Evolutionary conservation across 345 rosid genomes (phyloP).

Genomic region (Limnanthes douglasii): DNA sequence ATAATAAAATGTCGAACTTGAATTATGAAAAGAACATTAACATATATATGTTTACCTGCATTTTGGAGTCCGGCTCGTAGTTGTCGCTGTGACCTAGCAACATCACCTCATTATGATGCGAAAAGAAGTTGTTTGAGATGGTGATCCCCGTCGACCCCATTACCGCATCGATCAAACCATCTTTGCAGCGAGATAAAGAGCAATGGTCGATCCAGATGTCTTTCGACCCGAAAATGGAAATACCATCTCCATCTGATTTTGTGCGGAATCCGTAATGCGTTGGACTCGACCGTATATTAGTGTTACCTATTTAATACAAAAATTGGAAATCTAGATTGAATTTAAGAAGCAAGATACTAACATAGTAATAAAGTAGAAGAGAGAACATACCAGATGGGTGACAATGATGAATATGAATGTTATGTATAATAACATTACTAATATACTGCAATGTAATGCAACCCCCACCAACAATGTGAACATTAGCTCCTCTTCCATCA

Average conservation of each 20-base stretch:
- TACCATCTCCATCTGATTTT: conserved; percentile 87
- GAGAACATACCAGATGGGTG: conserved; percentile 42
- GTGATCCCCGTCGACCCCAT: conserved; percentile 96
- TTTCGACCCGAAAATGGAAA: conserved; percentile 76
- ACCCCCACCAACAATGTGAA: conserved; percentile 87
- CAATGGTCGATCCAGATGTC: conserved; percentile 98
- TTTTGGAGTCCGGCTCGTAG: conserved; percentile 70
- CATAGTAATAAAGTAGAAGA: neutral
- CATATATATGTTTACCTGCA: conserved; percentile 37
- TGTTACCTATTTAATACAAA: conserved; percentile 24
- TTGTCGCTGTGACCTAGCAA: conserved; percentile 85
- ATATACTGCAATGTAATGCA: conserved; percentile 90
- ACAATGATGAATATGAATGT: conserved; percentile 83
- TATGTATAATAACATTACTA: conserved; percentile 81
- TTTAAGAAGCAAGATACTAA: neutral
- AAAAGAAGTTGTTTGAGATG: conserved; percentile 80
- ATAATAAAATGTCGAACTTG: neutral
- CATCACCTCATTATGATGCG: conserved; percentile 98
- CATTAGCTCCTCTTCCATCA: conserved; percentile 94
- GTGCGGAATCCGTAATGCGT: conserved; percentile 71
- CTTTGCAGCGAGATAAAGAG: conserved; percentile 77
- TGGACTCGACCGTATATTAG: conserved; percentile 83
- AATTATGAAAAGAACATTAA: neutral
- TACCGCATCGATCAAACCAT: conserved; percentile 87
- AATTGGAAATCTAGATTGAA: neutral